A percentile compares a stretch with the other conserved stretches of the same genome.
phyloP scores from a whole-genome alignment of 495 filamentous ascomycete species.

The Cudoniella acicularis region DNA sequence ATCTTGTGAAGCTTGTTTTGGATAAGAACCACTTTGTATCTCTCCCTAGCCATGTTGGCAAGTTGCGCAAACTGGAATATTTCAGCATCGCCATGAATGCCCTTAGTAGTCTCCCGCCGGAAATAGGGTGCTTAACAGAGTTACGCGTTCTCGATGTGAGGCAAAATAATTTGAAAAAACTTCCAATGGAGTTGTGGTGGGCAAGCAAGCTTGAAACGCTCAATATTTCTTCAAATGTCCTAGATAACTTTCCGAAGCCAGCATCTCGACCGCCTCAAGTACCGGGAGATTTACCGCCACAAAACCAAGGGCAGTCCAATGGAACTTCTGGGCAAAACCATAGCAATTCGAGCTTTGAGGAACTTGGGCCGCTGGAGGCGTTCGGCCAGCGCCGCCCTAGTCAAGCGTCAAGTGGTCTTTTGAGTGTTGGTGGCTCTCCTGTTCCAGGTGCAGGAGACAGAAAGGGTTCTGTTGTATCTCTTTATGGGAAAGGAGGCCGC shows the following conservation, averaged over 20 bases:
- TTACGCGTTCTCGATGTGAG: conserved; percentile 80
- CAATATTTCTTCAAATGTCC: conserved; percentile 91
- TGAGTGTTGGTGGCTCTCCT: conserved; percentile 73
- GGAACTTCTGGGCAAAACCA: conserved; percentile 52
- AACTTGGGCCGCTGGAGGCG: conserved; percentile 67
- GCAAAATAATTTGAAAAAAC: conserved; percentile 83
- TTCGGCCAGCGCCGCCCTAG: conserved; percentile 68
- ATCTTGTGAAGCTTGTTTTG: conserved; percentile 78
- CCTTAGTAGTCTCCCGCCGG: conserved; percentile 73
- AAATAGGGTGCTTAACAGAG: conserved; percentile 81
- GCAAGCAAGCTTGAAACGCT: conserved; percentile 82
- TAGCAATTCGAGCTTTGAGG: conserved; percentile 68
- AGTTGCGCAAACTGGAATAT: conserved; percentile 77
- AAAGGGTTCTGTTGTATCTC: conserved; percentile 77
- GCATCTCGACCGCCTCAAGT: conserved; percentile 57
- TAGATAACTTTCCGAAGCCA: conserved; percentile 85
- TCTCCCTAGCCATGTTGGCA: conserved; percentile 77
- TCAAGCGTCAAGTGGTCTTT: conserved; percentile 70
- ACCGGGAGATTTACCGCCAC: conserved; percentile 41
- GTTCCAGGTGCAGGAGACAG: conserved; percentile 53
- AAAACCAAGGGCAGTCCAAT: conserved; percentile 24
- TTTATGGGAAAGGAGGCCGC: conserved; percentile 68
- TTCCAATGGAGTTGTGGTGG: conserved; percentile 93
- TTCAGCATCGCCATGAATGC: conserved; percentile 92
- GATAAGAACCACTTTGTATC: conserved; percentile 96